Base-by-base conservation (phyloP, 2,329 filamentous ascomycete genomes). In the Arthrobotrys sphaeroides region DNA sequence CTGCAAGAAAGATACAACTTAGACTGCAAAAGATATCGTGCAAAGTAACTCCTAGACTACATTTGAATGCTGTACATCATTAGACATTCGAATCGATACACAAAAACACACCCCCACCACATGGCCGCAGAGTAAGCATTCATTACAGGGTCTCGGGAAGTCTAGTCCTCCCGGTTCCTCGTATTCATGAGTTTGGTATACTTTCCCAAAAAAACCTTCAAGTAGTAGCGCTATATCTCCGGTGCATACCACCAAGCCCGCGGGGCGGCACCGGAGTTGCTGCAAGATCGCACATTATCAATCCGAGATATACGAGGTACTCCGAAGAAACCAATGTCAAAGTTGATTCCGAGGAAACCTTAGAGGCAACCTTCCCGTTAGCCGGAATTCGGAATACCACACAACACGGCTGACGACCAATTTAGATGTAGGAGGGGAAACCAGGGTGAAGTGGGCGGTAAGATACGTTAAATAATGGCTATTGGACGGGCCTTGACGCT, bases 1-100 rank as follows among this genome's bases (percentile, higher is more conserved):
- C 18, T 18, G 18, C 31, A 55, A 22, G n/a, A 53, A 38, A 13
- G 18, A 24, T 16, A 36, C 49, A 55, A 20, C 31, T 65, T 67
- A 67, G 64, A 67, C 38, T 49, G 13, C 55, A 9, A 43, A 42
- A 59, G 0, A n/a, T n/a, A n/a, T 26, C 38, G 20, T 16, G 6
- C 28, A 57, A 26, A 59, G 18, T 59, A 59, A 26, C 24, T 18
- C 16, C 36, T 42, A 43, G 55, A 60, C 51, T 66, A 36, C 42
- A 61, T 61, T 33, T 43, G 53, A 69, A 69, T 60, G 62, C 31
- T 43, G 38, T 60, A 42, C 22, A 60, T 43, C 22, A 60, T 60
- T 42, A 60, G 53, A 59, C 31, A 60, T 60, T 43, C 55, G 16
- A 59, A 59, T 59, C 53, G 36, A 59, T 40, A 40, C 33, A 42